Base-by-base conservation (phyloP, 345 rosid species). In the Abelmoschus esculentus region DNA sequence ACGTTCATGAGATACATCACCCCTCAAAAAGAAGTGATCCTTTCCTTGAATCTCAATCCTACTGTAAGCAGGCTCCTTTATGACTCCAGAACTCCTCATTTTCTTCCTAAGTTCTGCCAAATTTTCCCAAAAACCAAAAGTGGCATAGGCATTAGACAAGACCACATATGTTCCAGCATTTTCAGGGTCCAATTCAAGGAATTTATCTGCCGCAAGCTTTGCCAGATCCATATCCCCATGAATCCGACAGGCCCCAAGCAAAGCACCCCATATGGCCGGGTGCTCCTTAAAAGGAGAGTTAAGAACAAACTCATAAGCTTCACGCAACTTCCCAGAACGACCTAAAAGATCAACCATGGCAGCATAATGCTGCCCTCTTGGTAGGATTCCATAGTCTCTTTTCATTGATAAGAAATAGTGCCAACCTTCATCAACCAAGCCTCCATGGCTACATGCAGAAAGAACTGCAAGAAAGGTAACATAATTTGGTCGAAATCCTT, bases 361-460 rank as follows among this genome's bases (percentile, higher is more conserved):
- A 50, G 97, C 85, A 78, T 89, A 81, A 72, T 86, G 91, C 80
- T 87, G 90, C 82, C 85, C 86, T 38, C 71, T 76, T 5, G 89
- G 90, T 75, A 83, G 79, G 46, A 85, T 71, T 36, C 79, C 83
- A 31, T 77, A 84, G 28, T 72, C 76, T 19, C 10, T 50, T 17
- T 47, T 31, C 90, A 87, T 87, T 13, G 76, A 76, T 68, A 82
- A 49, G 70, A 84, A 85, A 66, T 85, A 61, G 18, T 42, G 69
- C 50, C 82, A 86, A 9, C 89, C 97, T 76, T 84, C 75, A 18
- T 72, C 60, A 53, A 86, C 90, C 68, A 90, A 82, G 63, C 96
- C 92, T 32, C 89, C 81, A 69, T 85, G 96, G 79, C 87, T 86
- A 72, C 92, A 90, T 3, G 96, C 89, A 71, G 97, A 87, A 67